Evolutionary conservation across 495 filamentous ascomycete genomes (phyloP), one percentile per base, ranked within the genome.

Genomic region (Daldinia bambusicola): DNA sequence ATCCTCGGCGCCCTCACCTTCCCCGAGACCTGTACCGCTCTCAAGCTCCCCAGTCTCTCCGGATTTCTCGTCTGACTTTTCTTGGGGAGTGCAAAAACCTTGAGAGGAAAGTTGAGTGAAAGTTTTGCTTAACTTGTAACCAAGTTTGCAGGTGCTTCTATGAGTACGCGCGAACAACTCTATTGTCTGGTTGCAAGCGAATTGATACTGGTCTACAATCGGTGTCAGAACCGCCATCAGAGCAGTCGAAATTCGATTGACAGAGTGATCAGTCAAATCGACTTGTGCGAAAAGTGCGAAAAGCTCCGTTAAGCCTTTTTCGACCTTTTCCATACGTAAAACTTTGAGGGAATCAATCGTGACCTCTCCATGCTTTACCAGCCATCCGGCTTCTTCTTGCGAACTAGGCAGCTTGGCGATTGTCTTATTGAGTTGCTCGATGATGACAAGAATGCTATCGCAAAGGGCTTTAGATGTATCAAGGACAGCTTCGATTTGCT

Each of bases 11-110:
- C 94, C 96, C 74, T 97, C 92, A 12, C 94, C 95, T 62, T 97
- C 95, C 32, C 95, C 96, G n/a, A 99, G 87, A 26, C 96, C 96
- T 4, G 94, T 98, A n/a, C 96, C 96, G 55, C 85, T 87, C 77
- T 99, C 94, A 43, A 97, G 83, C 70, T 94, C 88, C 6, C 93
- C 91, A 16, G 87, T 84, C 67, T 90, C 86, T 38, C 88, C 86
- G 26, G 86, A 83, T 53, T 90, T 88, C 5, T 86, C 83, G 40
- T 88, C 87, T 16, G 89, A 91, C 56, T 91, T 88, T 71, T 98
- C 93, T 14, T 87, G 81, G 2, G 96, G 96, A 31, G 87, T 91
- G 77, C 96, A 99, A 83, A 98, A 98, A 9, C 96, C 96, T 76
- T 95, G 89, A 6, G 86, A 85, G 2, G 90, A 88, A 34, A 98